phyloP scores from a whole-genome alignment of 2,329 filamentous ascomycete species.

The Fusarium phyllophilum region DNA sequence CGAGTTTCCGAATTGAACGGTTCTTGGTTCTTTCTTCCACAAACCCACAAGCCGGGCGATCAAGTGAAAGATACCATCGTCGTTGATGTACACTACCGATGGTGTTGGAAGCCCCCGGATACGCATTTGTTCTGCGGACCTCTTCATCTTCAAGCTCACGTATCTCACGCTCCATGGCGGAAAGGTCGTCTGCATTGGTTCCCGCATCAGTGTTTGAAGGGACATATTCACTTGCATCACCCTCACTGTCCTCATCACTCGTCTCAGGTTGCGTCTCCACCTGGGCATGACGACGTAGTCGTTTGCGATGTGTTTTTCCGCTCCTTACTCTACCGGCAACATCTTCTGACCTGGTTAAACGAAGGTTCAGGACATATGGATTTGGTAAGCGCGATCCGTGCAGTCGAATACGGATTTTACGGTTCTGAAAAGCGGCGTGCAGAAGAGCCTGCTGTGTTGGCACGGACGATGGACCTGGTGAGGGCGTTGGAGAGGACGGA shows the following conservation, averaged over 20 bases:
- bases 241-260: constrained; percentile 34
- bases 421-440: constrained; percentile 59
- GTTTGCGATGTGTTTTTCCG: constrained; percentile 2
- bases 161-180: constrained; percentile 54
- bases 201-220: constrained; percentile 32
- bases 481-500: constrained; percentile 37
- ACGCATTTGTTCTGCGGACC: constrained; percentile 71
- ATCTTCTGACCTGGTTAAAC: constrained; percentile 60
- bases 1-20: constrained; percentile 19
- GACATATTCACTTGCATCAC: constrained; percentile 26
- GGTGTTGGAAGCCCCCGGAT: constrained; percentile 71
- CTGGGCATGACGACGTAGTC: constrained; percentile 13
- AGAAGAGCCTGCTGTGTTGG: constrained; percentile 59
- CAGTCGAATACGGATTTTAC: constrained; percentile 67
- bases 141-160: constrained; percentile 61
- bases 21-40: constrained; percentile 46
- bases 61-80: constrained; percentile 72
- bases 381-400: constrained; percentile 64
- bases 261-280: constrained; percentile 36
- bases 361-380: constrained; percentile 64
- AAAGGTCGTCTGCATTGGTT: constrained; percentile 28
- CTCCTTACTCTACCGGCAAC: constrained; percentile 45
- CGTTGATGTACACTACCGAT: constrained; percentile 75
- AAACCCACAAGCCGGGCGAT: constrained; percentile 69
- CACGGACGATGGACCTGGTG: constrained; percentile 27